Conservation (phyloP, 306 rosid genomes). For the Vigna radiata region DNA sequence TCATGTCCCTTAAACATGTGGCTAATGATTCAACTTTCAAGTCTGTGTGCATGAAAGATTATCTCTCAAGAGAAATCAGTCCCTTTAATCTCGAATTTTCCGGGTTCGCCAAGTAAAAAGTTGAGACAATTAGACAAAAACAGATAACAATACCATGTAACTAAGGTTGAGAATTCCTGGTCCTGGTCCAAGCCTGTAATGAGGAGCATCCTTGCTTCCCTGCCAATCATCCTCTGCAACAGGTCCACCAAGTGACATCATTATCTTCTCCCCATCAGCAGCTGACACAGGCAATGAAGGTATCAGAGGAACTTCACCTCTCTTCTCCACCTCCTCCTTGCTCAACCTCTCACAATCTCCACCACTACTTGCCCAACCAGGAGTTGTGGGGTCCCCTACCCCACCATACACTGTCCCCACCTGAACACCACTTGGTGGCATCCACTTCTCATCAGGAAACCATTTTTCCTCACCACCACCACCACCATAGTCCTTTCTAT, state of each 20-base stretch:
- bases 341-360: constrained; percentile 64
- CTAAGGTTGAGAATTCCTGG: constrained; percentile 73
- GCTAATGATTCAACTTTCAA: too few species aligned
- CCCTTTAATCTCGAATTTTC: too few species aligned
- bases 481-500: constrained; percentile 72
- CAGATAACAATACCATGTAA: constrained; percentile 50
- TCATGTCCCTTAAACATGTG: too few species aligned
- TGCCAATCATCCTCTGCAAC: constrained; percentile 79
- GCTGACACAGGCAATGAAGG: constrained; percentile 75
- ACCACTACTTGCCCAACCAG: constrained; percentile 69
- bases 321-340: constrained; percentile 55
- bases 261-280: constrained; percentile 63
- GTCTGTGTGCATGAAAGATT: too few species aligned
- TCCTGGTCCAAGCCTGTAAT: constrained; percentile 74
- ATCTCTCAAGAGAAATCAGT: too few species aligned
- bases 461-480: constrained; percentile 51
- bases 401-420: constrained; percentile 65
- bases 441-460: constrained; percentile 70
- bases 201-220: constrained; percentile 61
- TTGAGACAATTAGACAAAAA: not conserved
- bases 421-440: constrained; percentile 86
- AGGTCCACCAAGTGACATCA: constrained; percentile 64
- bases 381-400: constrained; percentile 75
- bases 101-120: not conserved
- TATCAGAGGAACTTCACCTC: constrained; percentile 64